phyloP scores from a whole-genome alignment of 129 eudicot species.

The Pittosporum tobira region DNA sequence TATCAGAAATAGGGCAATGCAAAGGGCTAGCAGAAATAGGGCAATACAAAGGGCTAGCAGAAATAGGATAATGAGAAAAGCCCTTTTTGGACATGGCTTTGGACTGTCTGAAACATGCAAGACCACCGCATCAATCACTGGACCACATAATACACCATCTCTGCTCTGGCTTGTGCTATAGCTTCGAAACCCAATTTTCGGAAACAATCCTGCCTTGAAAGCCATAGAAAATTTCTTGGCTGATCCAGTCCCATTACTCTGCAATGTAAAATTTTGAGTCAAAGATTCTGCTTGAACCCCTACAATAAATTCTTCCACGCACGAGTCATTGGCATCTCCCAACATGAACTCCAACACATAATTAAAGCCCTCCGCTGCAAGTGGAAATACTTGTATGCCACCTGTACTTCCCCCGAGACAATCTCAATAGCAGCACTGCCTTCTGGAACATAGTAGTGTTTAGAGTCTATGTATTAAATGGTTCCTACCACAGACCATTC shows the following conservation, averaged over 20 bases:
- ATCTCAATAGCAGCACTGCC: constrained; percentile 30
- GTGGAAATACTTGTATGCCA: constrained; percentile 19
- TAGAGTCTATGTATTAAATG: constrained; percentile 26
- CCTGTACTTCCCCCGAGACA: constrained; percentile 17
- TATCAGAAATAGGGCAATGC: no score
- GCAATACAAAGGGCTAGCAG: not conserved
- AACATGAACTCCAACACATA: constrained; percentile 24
- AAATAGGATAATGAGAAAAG: not conserved
- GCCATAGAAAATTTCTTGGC: constrained; percentile 17
- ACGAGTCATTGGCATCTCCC: constrained; percentile 33
- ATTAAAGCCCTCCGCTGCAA: constrained; percentile 10
- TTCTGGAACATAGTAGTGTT: constrained; percentile 25
- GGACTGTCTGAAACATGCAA: constrained; percentile 15
- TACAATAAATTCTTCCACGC: constrained; percentile 20
- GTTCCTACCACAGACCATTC: constrained; percentile 28
- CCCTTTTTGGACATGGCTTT: not conserved
- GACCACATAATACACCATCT: constrained; percentile 27
- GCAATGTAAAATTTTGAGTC: constrained; percentile 21
- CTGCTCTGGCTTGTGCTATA: constrained; percentile 16
- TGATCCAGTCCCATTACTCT: constrained; percentile 28
- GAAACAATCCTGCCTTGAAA: constrained; percentile 16
- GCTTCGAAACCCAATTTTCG: constrained; percentile 20
- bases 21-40: not conserved
- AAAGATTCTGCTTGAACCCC: constrained; percentile 28
- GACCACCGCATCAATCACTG: constrained; percentile 27